phyloP scores from a whole-genome alignment of 768 basidiomycete species.

The Russula olivacea region DNA sequence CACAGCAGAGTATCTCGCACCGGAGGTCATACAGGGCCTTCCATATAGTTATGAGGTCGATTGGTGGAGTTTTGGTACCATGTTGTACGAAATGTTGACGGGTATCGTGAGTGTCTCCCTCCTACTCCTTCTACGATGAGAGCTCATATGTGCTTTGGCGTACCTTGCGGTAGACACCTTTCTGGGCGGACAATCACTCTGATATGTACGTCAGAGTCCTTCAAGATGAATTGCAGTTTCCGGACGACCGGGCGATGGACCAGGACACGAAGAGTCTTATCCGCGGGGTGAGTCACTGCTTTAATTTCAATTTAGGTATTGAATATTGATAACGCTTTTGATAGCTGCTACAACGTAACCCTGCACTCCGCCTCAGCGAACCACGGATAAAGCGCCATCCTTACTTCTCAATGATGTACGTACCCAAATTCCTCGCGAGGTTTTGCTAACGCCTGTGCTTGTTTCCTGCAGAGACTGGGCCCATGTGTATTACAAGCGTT shows the following conservation, averaged over 20 bases:
- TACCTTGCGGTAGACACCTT: constrained; percentile 60
- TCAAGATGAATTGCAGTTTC: constrained; percentile 85
- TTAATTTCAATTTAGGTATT: neutral
- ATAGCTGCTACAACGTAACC: constrained; percentile 85
- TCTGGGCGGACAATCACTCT: constrained; percentile 88
- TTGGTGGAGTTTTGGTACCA: constrained; percentile 98
- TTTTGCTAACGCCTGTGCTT: constrained; percentile 18
- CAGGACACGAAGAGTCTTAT: constrained; percentile 93
- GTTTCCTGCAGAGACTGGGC: constrained; percentile 69
- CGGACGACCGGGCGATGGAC: constrained; percentile 88
- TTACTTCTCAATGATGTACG: constrained; percentile 83
- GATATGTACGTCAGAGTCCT: constrained; percentile 93
- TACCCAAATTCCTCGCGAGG: constrained; percentile 38
- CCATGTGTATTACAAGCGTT: constrained; percentile 90
- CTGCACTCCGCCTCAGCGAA: constrained; percentile 84
- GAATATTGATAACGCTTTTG: constrained; percentile 14
- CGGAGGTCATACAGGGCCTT: constrained; percentile 90
- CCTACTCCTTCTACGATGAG: neutral
- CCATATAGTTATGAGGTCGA: constrained; percentile 93
- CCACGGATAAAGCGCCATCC: constrained; percentile 91
- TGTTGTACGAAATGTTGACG: constrained; percentile 95
- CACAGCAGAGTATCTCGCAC: constrained; percentile 94
- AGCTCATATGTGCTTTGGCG: constrained; percentile 20
- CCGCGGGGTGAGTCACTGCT: constrained; percentile 64
- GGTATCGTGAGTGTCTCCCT: constrained; percentile 70